Percentiles rank a stretch among this genome's conserved stretches.
These are phyloP conservation scores for Oligophagozyma castellii DNA, from an alignment of 1,139 yeast genomes.

Conservation along the genomic window DNA sequence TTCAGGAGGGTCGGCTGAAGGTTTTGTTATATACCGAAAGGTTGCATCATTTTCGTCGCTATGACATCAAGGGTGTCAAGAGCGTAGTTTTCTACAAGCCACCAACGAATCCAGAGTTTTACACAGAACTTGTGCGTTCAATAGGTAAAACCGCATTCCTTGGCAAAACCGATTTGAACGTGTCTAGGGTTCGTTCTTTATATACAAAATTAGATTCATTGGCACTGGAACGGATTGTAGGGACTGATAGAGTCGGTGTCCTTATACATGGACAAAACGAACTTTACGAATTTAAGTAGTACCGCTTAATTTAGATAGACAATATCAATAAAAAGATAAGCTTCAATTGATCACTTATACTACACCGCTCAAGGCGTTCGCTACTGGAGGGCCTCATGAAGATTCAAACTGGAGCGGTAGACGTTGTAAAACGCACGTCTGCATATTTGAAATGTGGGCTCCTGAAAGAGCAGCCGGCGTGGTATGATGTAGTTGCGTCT, in stretches of 20 bases:
- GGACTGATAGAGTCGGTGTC: slow-evolving; percentile 59
- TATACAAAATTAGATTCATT: slow-evolving; percentile 76
- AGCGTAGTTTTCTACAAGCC: slow-evolving; percentile 69
- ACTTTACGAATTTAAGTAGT: slow-evolving; percentile 66
- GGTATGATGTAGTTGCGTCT: slow-evolving; percentile 74
- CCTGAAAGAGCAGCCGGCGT: slow-evolving; percentile 57
- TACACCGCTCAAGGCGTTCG: neutral
- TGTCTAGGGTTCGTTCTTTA: slow-evolving; percentile 50
- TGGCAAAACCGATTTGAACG: slow-evolving; percentile 41
- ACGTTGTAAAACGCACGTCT: slow-evolving; percentile 66
- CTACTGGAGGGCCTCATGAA: slow-evolving; percentile 46
- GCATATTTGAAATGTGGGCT: slow-evolving; percentile 55
- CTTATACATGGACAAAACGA: slow-evolving; percentile 61
- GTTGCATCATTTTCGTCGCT: slow-evolving; percentile 81
- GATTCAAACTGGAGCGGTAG: slow-evolving; percentile 52
- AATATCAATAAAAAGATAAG: too few relatives aligned
- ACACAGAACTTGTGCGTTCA: slow-evolving; percentile 53
- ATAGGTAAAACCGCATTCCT: slow-evolving; percentile 31
- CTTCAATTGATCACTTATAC: too few relatives aligned
- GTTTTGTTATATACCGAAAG: slow-evolving; percentile 82
- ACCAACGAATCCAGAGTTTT: slow-evolving; percentile 77
- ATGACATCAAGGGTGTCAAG: slow-evolving; percentile 76
- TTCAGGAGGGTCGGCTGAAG: slow-evolving; percentile 50
- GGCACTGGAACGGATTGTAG: slow-evolving; percentile 72
- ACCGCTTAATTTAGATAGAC: too few relatives aligned